A percentile compares a stretch with the other conserved stretches of the same genome.
phyloP scores from a whole-genome alignment of 2,329 filamentous ascomycete species.

The Tolypocladium paradoxum region DNA sequence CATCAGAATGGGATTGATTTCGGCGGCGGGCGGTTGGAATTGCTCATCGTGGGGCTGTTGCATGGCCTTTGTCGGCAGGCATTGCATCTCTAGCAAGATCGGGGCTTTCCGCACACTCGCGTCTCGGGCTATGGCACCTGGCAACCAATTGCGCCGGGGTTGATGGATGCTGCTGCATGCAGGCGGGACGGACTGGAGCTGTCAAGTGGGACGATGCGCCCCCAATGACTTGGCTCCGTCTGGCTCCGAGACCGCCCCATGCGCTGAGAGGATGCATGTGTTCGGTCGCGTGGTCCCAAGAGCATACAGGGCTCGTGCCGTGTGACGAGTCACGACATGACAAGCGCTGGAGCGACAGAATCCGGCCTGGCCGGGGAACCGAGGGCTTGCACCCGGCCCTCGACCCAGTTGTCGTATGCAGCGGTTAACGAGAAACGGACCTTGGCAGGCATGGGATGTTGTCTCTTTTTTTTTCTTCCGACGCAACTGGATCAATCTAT shows the following conservation, averaged over 20 bases:
- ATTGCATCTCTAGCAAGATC: background rate
- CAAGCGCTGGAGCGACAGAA: background rate
- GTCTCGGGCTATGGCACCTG: background rate
- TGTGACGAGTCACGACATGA: background rate
- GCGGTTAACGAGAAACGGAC: background rate
- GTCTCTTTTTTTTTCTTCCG: background rate
- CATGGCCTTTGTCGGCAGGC: background rate
- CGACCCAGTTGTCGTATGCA: background rate
- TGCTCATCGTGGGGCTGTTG: background rate
- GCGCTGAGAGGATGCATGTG: background rate
- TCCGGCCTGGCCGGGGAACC: background rate
- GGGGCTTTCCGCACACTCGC: background rate
- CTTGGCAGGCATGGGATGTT: background rate
- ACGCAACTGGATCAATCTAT: background rate
- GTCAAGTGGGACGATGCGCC: constrained; percentile 1
- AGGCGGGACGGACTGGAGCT: background rate
- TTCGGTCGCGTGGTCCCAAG: background rate
- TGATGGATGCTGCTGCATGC: background rate
- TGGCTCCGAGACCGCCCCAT: background rate
- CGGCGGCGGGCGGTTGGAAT: background rate
- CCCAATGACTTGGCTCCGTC: background rate
- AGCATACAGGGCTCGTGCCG: background rate
- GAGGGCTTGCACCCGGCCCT: background rate
- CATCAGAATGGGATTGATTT: background rate
- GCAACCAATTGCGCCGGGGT: background rate